Base-by-base conservation (phyloP, 495 filamentous ascomycete species). In the Aspergillus sclerotioniger region DNA sequence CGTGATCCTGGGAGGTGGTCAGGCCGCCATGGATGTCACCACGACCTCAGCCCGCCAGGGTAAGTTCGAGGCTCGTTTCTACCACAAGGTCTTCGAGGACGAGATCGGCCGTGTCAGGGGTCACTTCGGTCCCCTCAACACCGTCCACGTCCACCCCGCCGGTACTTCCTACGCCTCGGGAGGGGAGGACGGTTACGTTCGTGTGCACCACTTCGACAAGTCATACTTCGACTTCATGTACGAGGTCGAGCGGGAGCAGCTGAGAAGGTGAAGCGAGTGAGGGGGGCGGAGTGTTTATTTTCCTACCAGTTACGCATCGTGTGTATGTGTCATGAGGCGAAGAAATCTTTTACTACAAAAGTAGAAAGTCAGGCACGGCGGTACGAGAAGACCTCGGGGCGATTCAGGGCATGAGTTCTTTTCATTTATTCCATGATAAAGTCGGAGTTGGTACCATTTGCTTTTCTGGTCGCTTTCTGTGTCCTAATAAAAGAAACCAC, bases 21-120 rank as follows among this genome's bases (percentile, higher is more conserved):
- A 98, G 76, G 94, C 93, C 56, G 94, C 94, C 65, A 96, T 96
- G 90, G 94, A 97, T 74, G 94, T 98, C 72, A 98, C 94, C n/a
- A 95, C 90, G 16, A 98, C 94, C 41, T 87, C 87, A 28, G 85
- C 90, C 10, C 84, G 94, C 49, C 94, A 98, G 76, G 94, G 94
- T 73, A 97, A 97, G 76, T 98, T 98, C 81, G 94, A 98, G 73
- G 95, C 94, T 21, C 84, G 94, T 51, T 97, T 98, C 82, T 98
- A 96, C 81, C 94, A 98, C 84, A 96, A 93, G 80, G 85, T 98
- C 66, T 97, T 98, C 73, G 91, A 96, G 76, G 93, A 97, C 71
- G 94, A 98, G 81, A 95, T 97, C 71, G 95, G 94, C 60, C 85
- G 94, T 73, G 94, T 98, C 61, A 82, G 91, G 64, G 94, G 94